Base-by-base conservation (phyloP, 225 moss, liverwort and hornwort genomes). In the Takakia lepidozioides region DNA sequence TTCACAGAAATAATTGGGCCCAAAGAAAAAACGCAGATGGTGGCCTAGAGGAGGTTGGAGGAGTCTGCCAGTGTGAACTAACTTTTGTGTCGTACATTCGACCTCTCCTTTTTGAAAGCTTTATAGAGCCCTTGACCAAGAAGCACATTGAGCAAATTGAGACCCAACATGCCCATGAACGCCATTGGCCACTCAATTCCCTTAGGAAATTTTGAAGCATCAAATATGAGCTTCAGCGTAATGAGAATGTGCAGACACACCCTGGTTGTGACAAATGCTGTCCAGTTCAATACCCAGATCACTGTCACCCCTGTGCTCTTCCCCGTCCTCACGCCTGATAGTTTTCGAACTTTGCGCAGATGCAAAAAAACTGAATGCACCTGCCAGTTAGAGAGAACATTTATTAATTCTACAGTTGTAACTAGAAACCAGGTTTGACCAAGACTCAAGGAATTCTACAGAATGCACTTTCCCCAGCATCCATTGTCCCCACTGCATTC, bases 131-230 rank as follows among this genome's bases (percentile, higher is more conserved):
- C 95, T 58, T 80, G 70, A 21, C 90, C 87, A 8, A 95, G 67
- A 26, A 66, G 54, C 24, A 80, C 67, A 49, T 95, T 90, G 43
- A 95, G 55, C 1, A 95, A 63, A 21, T 95, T 90, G 14, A 95
- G 75, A 25, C 90, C 90, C 29, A 80, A 15, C 95, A 95, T 95
- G 54, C 95, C 95, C 10, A 65, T 11, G 0, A 84, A 18, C 0
- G 79, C 95, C 51, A 95, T 35, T 30, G 90, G 87, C 71, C 90
- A 80, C 18, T 95, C 95, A 40, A 90, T 73, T 8, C 95, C 95
- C 19, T 51, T 66, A 13, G 59, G 66, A 63, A 95, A 95, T 61
- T 80, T 78, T 5, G 71, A 63, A 23, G 63, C 72, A 67, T 95
- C 90, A 52, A 69, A 29, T 4, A 90, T 13, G 26, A 95, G 51